A percentile compares a stretch with the other conserved stretches of the same genome.
phyloP scores from a whole-genome alignment of 164 flowering plant species.

The Macadamia tetraphylla region DNA sequence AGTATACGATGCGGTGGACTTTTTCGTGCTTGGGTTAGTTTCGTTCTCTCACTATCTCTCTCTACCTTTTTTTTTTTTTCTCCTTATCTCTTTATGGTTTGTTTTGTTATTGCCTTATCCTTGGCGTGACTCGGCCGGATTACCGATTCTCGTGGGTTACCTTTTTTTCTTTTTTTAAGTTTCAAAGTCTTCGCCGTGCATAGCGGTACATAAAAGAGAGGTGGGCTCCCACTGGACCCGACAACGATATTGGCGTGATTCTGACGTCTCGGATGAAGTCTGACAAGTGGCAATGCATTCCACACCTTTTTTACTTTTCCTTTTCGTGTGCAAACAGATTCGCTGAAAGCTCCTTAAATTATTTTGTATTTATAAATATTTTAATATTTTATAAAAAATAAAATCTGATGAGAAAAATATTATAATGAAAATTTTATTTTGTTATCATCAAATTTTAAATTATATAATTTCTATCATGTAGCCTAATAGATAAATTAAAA shows the following conservation, averaged over 20 bases:
- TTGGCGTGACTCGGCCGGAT: neutral
- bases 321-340: neutral
- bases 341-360: neutral
- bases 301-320: neutral
- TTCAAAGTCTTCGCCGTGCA: neutral
- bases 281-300: neutral
- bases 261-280: conserved; percentile 21
- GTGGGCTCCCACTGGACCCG: neutral
- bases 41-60: neutral
- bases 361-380: too few species aligned
- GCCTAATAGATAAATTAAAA: too few species aligned
- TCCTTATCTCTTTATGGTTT: too few species aligned
- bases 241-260: conserved; percentile 48
- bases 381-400: too few species aligned
- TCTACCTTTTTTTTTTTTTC: neutral
- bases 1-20: neutral
- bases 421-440: too few species aligned
- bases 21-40: neutral
- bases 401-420: too few species aligned
- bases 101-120: too few species aligned
- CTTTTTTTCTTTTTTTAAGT: too few species aligned
- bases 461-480: too few species aligned
- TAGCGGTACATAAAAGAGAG: neutral
- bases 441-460: too few species aligned
- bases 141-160: neutral